phyloP scores from a whole-genome alignment of 164 flowering plant species.

The Vitis rupestris region DNA sequence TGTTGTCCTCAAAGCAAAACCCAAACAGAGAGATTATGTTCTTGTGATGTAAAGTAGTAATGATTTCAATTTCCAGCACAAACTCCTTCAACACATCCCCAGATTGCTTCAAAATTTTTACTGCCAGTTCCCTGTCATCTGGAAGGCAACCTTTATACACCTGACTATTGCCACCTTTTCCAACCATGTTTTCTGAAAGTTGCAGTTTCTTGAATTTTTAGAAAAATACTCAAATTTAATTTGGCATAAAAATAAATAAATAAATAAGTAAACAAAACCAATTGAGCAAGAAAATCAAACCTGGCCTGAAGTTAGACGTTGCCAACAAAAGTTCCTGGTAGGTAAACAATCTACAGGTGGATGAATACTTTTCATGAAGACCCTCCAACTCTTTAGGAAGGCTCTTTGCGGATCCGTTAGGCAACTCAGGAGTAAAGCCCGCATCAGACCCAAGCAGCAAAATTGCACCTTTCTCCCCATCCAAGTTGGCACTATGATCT shows the following conservation, averaged over 20 bases:
- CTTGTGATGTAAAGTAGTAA: slow-evolving; percentile 69
- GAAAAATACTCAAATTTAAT: neutral
- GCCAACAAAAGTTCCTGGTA: slow-evolving; percentile 70
- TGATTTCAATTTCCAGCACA: slow-evolving; percentile 77
- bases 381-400: slow-evolving; percentile 57
- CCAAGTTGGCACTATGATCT: slow-evolving; percentile 13
- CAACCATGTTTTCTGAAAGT: slow-evolving; percentile 74
- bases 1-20: slow-evolving; percentile 71
- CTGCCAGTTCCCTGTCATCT: slow-evolving; percentile 84
- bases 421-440: slow-evolving; percentile 17
- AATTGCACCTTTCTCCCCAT: slow-evolving; percentile 34
- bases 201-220: neutral
- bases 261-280: neutral
- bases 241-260: neutral
- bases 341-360: slow-evolving; percentile 67
- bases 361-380: slow-evolving; percentile 63
- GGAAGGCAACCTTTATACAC: slow-evolving; percentile 83
- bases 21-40: slow-evolving; percentile 81
- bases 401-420: slow-evolving; percentile 9
- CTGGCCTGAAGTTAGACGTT: slow-evolving; percentile 63
- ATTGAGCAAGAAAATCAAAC: slow-evolving; percentile 35
- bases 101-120: slow-evolving; percentile 81
- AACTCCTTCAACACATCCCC: slow-evolving; percentile 68
- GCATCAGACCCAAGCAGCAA: slow-evolving; percentile 25
- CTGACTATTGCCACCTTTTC: slow-evolving; percentile 86